phyloP scores from a whole-genome alignment of 108 stramenopile species.

The Pseudonitzschia multiseries region DNA sequence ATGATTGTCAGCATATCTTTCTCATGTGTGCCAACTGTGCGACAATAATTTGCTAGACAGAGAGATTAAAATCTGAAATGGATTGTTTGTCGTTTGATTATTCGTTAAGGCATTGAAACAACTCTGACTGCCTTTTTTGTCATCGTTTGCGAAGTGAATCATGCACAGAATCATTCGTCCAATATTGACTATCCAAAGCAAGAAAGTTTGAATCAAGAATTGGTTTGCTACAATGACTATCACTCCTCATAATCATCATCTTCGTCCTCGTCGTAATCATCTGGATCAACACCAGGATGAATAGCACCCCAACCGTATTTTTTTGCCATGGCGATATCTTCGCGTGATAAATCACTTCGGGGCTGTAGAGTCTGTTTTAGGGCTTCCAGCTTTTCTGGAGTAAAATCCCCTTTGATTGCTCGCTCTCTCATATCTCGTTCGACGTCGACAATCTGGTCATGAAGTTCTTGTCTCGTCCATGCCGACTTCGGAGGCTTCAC shows the following conservation, averaged over 20 bases:
- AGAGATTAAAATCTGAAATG: too few relatives aligned
- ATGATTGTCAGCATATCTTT: too few relatives aligned
- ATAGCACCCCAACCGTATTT: slow-evolving; percentile 68
- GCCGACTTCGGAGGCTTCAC: slow-evolving; percentile 66
- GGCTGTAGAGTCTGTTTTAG: slow-evolving; percentile 48
- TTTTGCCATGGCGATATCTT: slow-evolving; percentile 40
- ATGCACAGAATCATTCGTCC: too few relatives aligned
- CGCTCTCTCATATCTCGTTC: slow-evolving; percentile 58
- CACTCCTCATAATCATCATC: slow-evolving; percentile 22
- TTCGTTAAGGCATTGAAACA: too few relatives aligned
- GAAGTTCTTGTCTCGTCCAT: slow-evolving; percentile 76
- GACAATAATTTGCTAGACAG: too few relatives aligned
- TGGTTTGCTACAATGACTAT: neutral
- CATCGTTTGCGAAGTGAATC: too few relatives aligned
- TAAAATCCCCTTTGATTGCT: slow-evolving; percentile 78
- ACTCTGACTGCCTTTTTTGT: too few relatives aligned
- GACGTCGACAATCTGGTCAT: slow-evolving; percentile 63
- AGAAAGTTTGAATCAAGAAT: too few relatives aligned
- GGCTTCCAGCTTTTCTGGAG: slow-evolving; percentile 73
- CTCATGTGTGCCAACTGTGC: too few relatives aligned
- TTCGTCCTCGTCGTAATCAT: slow-evolving; percentile 47
- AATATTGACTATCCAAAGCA: too few relatives aligned
- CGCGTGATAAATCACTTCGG: slow-evolving; percentile 32
- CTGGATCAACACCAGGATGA: slow-evolving; percentile 76
- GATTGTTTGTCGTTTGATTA: too few relatives aligned